A percentile compares a stretch with the other conserved stretches of the same genome.
Conservation (phyloP, 1,284 basidiomycete species). For the Ganoderma resinaceum region DNA sequence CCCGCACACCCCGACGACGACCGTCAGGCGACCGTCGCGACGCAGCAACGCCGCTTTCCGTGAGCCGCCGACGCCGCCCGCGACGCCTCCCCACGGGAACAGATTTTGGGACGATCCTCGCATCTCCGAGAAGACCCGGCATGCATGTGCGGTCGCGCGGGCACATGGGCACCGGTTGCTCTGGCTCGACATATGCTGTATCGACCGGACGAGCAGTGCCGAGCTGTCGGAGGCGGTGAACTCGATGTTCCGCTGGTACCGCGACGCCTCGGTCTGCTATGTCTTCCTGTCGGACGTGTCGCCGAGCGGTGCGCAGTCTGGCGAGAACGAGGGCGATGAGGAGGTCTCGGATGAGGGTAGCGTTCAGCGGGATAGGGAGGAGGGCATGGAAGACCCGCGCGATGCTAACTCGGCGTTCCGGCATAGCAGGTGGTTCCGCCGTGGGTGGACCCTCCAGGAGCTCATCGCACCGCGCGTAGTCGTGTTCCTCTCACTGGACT, state of each 20-base stretch:
- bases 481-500: conserved; percentile 9
- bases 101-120: neutral
- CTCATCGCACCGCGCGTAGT: conserved; percentile 15
- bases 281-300: conserved; percentile 2
- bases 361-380: neutral
- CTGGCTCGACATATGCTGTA: conserved; percentile 16
- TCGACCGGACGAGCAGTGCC: conserved; percentile 12
- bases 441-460: conserved; percentile 21
- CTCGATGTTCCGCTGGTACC: conserved; percentile 7
- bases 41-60: neutral
- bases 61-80: neutral
- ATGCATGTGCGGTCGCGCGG: conserved; percentile 4
- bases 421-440: conserved; percentile 15
- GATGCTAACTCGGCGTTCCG: conserved; percentile 1
- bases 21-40: neutral
- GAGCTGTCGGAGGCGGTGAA: conserved; percentile 15
- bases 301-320: neutral
- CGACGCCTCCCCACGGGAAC: neutral
- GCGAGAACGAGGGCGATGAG: neutral
- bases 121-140: conserved; percentile 2
- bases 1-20: neutral
- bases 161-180: conserved; percentile 8
- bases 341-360: neutral
- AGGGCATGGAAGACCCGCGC: neutral
- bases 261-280: conserved; percentile 10